A percentile compares a stretch with the other conserved stretches of the same genome.
phyloP scores from a whole-genome alignment of 345 rosid genomes.

The Microthlaspi erraticum region DNA sequence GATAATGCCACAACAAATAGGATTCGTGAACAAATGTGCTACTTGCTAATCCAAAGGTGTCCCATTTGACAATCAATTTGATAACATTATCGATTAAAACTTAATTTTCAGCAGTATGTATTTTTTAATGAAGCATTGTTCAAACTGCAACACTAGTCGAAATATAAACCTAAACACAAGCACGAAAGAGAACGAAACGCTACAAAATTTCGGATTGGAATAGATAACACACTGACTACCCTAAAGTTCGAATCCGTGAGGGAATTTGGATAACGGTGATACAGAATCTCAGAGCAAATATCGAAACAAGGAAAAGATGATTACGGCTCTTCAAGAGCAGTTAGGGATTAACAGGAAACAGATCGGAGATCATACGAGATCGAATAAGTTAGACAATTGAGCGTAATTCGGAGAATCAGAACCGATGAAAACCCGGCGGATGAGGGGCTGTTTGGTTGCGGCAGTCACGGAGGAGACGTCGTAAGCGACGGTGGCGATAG shows the following conservation, averaged over 20 bases:
- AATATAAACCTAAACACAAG: not conserved
- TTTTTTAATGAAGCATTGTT: not conserved
- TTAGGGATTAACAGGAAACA: not conserved
- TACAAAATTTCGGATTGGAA: not conserved
- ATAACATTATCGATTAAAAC: not conserved
- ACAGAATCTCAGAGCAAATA: not conserved
- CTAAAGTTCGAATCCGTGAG: not conserved
- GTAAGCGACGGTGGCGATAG: slow-evolving; percentile 35
- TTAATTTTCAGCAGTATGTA: too few species aligned
- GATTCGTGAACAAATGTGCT: too few species aligned
- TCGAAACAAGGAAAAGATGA: not conserved
- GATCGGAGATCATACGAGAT: slow-evolving; percentile 22
- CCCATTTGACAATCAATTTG: not conserved
- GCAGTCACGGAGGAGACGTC: slow-evolving; percentile 38
- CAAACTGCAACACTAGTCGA: too few species aligned
- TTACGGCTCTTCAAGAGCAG: not conserved
- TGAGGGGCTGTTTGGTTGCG: not conserved
- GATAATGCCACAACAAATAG: not conserved
- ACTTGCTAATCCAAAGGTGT: not conserved
- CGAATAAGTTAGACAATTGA: not conserved
- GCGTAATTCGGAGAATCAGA: slow-evolving; percentile 25
- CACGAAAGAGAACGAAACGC: not conserved
- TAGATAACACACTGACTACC: not conserved
- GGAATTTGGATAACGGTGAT: slow-evolving; percentile 4
- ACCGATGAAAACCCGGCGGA: not conserved